A percentile compares a stretch with the other conserved stretches of the same genome.
Conservation (phyloP, 805 yeast species). For the Sugiyamaella smithiae region DNA sequence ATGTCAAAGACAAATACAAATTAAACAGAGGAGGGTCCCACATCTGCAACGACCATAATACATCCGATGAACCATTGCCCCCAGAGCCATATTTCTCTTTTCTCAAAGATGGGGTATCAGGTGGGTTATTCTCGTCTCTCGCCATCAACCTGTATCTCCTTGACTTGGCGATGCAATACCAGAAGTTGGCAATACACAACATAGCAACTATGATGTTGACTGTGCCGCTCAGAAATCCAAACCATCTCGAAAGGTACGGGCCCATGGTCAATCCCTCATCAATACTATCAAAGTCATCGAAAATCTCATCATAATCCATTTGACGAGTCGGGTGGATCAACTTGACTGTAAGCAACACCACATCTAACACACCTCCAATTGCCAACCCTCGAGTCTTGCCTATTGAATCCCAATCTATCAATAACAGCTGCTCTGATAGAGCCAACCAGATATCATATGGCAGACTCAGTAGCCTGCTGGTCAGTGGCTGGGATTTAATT, state of each 20-base stretch:
- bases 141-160: constrained; percentile 26
- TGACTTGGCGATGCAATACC: constrained; percentile 15
- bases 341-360: constrained; percentile 22
- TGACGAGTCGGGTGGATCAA: not conserved
- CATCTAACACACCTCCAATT: constrained; percentile 21
- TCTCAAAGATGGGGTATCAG: constrained; percentile 28
- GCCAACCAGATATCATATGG: constrained; percentile 31
- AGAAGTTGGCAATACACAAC: constrained; percentile 18
- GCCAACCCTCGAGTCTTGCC: constrained; percentile 23
- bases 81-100: constrained; percentile 10
- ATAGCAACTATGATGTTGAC: constrained; percentile 5
- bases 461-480: constrained; percentile 8
- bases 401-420: constrained; percentile 32
- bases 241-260: not conserved
- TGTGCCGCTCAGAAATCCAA: not conserved
- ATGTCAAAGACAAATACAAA: constrained; percentile 48
- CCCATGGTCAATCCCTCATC: not conserved
- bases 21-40: constrained; percentile 69
- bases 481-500: constrained; percentile 14
- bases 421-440: constrained; percentile 27
- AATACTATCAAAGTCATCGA: constrained; percentile 7
- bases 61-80: constrained; percentile 7
- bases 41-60: constrained; percentile 51
- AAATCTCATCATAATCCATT: constrained; percentile 9
- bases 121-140: constrained; percentile 20